Evolutionary conservation across 192 early-diverging fungal genomes (phyloP), one percentile per base, ranked within the genome.

Genomic region (Radiomyces spectabilis): DNA sequence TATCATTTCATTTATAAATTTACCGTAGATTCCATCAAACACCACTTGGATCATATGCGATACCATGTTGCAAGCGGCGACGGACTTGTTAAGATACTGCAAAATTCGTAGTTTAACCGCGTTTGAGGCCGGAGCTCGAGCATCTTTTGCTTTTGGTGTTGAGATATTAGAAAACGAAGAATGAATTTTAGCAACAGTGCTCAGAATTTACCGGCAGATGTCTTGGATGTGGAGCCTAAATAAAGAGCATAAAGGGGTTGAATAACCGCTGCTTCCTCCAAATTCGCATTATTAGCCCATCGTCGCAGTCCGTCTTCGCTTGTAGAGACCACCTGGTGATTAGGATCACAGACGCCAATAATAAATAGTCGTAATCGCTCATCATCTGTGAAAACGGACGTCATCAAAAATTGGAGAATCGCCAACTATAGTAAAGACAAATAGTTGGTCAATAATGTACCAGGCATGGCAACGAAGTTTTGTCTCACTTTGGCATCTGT

Each of bases 1-100:
- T 15, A 0, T 7, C 30, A 42, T 15, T 4, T n/a, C 26, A 44
- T 15, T 43, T 26, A 32, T 51, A 4, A 29, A 35, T 2, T 64
- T 48, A 72, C 87, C 85, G 66, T 88, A 92, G 5, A 97, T 66
- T 26, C 85, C 78, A 70, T 94, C 89, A 65, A 87, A 86, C 6
- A 84, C 64, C 3, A 90, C 81, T 33, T 87, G 86, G 1, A 86
- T 53, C 55, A 88, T 81, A 8, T 76, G 67, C 1, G 89, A 81
- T 43, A 88, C 79, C 24, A 73, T 64, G 41, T 86, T 84, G 4
- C 86, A 61, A 2, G 92, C 94, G 22, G 52, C 16, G 13, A 72
- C 76, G 0, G 92, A 94, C 45, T 75, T 81, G 33, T 61, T 53
- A 38, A 92, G 62, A 25, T 78, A 83, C 9, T 69, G 61, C 45